Evolutionary conservation across 2,329 filamentous ascomycete species (phyloP), one percentile per base, ranked within the genome.

Genomic region (Aschersonia sp.): DNA sequence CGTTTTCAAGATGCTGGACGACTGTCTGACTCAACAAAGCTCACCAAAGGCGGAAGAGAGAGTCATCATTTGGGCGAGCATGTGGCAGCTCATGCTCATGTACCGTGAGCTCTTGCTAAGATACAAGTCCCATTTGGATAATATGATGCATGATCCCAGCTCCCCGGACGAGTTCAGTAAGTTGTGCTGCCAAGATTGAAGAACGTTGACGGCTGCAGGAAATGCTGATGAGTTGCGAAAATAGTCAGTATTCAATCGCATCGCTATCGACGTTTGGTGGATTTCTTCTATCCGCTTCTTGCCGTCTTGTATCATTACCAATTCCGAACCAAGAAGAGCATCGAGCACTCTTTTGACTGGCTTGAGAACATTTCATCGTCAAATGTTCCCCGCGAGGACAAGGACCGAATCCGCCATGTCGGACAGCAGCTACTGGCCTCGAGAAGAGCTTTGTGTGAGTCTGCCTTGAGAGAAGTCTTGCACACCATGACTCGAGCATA

Each of bases 1-100:
- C 48, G 61, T 71, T 38, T 57, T 69, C 45, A 64, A 61, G 51
- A 61, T 64, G 40, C 59, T 70, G 30, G 67, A 70, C 46, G 63
- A 64, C 31, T 63, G 59, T 41, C 56, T 69, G 32, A 56, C 58
- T 5, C 67, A 69, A 45, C 59, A 66, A 45, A 59, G 61, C 9
- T 60, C 68, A 30, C 62, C 67, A 9, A 61, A 64, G 54, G 51
- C 58, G 1, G 57, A 66, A 10, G 68, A 70, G 46, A 64, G 62
- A 45, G 56, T 72, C 49, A 64, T 66, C n/a, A 54, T 74, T 29
- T 74, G 71, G 70, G 67, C 64, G 12, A 67, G 65, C 54, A 57
- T 73, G 56, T 74, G 72, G 70, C 68, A 73, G 51, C 56, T 73
- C 48, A 68, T 74, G 43, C 60, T 74, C 41, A 66, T 72, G 54